A percentile compares a stretch with the other conserved stretches of the same genome.
These are phyloP conservation scores for Cucurbita maxima DNA, from an alignment of 306 rosid species.

Conservation along the genomic window DNA sequence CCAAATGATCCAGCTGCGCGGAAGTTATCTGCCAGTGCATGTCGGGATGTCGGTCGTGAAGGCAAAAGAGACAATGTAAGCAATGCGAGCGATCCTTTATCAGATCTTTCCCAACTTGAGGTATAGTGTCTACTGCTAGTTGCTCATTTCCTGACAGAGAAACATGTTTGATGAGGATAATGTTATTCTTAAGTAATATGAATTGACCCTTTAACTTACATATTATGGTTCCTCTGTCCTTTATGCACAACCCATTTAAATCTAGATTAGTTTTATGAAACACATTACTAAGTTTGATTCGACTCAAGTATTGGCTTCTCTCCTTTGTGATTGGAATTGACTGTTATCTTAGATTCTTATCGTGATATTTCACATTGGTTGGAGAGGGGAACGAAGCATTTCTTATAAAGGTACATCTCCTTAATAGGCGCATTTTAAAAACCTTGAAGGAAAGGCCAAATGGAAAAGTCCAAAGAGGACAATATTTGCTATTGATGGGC, in stretches of 20 bases:
- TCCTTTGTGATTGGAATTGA: neutral
- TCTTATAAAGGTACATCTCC: no score
- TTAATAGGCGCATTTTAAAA: no score
- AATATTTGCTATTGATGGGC: no score
- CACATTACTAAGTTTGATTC: neutral
- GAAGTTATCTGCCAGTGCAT: slow-evolving; percentile 25
- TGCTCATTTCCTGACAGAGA: neutral
- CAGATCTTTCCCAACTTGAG: slow-evolving; percentile 89
- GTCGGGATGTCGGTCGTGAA: slow-evolving; percentile 16
- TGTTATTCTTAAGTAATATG: neutral
- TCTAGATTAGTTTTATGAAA: neutral
- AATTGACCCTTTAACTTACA: neutral
- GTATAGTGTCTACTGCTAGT: slow-evolving; percentile 21
- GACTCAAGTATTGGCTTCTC: neutral
- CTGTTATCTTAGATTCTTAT: neutral
- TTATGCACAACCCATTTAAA: neutral
- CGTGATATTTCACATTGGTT: no score
- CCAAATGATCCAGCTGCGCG: slow-evolving; percentile 88
- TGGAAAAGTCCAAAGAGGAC: no score
- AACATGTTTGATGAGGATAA: neutral
- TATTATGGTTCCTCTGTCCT: neutral
- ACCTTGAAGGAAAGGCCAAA: no score
- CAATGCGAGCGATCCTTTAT: slow-evolving; percentile 41
- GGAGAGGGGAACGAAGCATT: no score
- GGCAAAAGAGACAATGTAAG: slow-evolving; percentile 25